phyloP scores from a whole-genome alignment of 257 asterid genomes.

The Capsicum baccatum region DNA sequence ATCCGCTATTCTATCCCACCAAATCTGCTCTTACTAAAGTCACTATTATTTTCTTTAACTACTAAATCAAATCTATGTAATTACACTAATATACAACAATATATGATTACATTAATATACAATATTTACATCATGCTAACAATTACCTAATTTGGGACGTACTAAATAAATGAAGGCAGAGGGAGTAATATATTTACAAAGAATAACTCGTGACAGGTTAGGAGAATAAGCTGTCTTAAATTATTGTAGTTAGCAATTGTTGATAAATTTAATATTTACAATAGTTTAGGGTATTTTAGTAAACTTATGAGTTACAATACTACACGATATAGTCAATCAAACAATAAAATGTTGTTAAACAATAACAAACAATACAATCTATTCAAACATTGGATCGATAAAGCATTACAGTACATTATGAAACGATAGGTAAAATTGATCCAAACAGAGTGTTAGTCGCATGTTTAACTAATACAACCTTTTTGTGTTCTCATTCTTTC shows the following conservation, averaged over 20 bases:
- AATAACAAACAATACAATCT: neutral
- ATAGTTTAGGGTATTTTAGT: neutral
- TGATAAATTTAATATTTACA: neutral
- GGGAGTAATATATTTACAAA: neutral
- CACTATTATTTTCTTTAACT: too few relatives aligned
- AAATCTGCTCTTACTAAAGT: too few relatives aligned
- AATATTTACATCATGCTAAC: too few relatives aligned
- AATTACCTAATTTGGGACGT: too few relatives aligned
- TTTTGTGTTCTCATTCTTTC: slow-evolving; percentile 1
- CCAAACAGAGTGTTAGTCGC: neutral
- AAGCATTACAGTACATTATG: neutral
- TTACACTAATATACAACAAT: too few relatives aligned
- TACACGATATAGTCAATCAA: neutral
- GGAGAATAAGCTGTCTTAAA: neutral
- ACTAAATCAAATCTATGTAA: too few relatives aligned
- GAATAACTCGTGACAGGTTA: neutral
- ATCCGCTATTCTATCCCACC: too few relatives aligned
- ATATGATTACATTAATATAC: too few relatives aligned
- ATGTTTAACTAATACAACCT: neutral
- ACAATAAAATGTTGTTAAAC: neutral
- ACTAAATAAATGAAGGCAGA: too few relatives aligned
- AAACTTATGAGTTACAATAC: neutral
- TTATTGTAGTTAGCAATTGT: neutral
- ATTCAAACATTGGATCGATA: neutral
- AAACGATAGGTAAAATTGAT: neutral